phyloP scores from a whole-genome alignment of 495 filamentous ascomycete genomes.

The Aspergillus olivimuriae region DNA sequence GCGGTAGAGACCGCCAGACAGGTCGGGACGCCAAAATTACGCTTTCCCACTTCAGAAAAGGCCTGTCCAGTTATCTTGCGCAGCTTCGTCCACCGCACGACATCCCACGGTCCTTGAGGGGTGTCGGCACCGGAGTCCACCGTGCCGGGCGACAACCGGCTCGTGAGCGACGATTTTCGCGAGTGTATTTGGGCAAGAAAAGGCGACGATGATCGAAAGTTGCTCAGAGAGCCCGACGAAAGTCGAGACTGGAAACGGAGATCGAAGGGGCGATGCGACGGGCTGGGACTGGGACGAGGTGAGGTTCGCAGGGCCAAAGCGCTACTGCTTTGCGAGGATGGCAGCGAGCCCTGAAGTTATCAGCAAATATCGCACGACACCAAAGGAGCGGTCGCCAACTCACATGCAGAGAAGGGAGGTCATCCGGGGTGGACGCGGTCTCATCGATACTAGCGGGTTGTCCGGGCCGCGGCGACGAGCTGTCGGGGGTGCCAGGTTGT shows the following conservation, averaged over 20 bases:
- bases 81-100: conserved; percentile 91
- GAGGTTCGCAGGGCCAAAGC: conserved; percentile 43
- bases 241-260: conserved; percentile 86
- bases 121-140: conserved; percentile 54
- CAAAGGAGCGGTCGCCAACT: conserved; percentile 17
- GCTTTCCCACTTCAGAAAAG: conserved; percentile 91
- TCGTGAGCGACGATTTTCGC: conserved; percentile 64
- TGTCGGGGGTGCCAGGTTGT: not conserved
- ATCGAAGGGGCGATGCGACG: conserved; percentile 87
- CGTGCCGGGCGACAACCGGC: conserved; percentile 47
- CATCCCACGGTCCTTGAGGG: conserved; percentile 79
- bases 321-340: conserved; percentile 71
- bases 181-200: conserved; percentile 70
- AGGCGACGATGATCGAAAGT: conserved; percentile 69
- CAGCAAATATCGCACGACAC: conserved; percentile 8
- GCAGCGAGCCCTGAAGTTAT: conserved; percentile 62
- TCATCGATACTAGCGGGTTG: conserved; percentile 37
- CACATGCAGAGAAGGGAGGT: conserved; percentile 85
- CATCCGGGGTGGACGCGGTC: conserved; percentile 70
- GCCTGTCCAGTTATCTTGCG: conserved; percentile 81
- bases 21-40: conserved; percentile 87
- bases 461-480: conserved; percentile 15
- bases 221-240: conserved; percentile 50
- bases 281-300: conserved; percentile 55
- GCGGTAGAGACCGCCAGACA: conserved; percentile 84